Percentiles rank a stretch among this genome's conserved stretches.
These are phyloP conservation scores for Microdochium trichocladiopsis DNA, from an alignment of 2,329 filamentous ascomycete genomes.

Conservation along the genomic window DNA sequence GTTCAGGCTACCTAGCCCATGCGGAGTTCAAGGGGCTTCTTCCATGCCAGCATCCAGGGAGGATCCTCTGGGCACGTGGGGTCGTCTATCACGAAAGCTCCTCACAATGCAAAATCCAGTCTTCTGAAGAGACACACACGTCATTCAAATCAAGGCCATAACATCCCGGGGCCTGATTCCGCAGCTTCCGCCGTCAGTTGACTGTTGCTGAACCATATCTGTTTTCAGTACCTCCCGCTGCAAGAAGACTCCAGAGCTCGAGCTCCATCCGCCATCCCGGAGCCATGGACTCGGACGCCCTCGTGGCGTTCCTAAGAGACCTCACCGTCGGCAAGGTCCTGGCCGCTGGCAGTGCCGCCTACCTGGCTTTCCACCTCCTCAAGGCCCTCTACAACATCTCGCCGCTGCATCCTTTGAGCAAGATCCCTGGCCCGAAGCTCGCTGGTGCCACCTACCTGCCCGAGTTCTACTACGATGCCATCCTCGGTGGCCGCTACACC, in stretches of 20 bases:
- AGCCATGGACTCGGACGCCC: not conserved
- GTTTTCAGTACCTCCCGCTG: no score
- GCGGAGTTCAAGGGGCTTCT: no score
- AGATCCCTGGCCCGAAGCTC: constrained; percentile 28
- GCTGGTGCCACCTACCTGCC: constrained; percentile 26
- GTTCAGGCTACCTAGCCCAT: no score
- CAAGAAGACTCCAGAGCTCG: not conserved
- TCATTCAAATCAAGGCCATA: no score
- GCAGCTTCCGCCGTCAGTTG: no score
- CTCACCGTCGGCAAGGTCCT: not conserved
- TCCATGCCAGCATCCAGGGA: no score
- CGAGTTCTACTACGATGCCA: constrained; percentile 29
- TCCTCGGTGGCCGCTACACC: constrained; percentile 25
- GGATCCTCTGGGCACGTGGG: no score
- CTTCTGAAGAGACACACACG: no score
- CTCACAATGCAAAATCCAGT: no score
- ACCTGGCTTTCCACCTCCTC: constrained; percentile 1
- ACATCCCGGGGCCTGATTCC: no score
- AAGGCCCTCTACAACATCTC: constrained; percentile 26
- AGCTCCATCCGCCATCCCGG: not conserved
- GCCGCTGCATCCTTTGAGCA: constrained; percentile 27
- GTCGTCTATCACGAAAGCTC: no score
- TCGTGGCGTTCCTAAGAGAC: not conserved
- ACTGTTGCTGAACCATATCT: no score
- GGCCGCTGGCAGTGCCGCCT: not conserved